phyloP scores from a whole-genome alignment of 805 yeast species.

The Suhomyces xylopsoci region DNA sequence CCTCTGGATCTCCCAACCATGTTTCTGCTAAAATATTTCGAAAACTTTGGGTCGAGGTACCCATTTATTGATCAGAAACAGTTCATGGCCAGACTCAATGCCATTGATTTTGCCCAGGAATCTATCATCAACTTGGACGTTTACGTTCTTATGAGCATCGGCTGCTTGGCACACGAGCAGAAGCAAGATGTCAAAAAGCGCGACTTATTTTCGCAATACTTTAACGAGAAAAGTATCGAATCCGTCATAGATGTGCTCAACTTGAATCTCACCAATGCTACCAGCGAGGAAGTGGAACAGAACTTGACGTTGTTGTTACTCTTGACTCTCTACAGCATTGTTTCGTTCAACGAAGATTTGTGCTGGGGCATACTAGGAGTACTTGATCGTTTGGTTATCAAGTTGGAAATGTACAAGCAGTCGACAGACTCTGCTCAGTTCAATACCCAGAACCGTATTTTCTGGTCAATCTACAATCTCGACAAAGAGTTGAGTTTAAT shows the following conservation, averaged over 20 bases:
- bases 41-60: slow-evolving; percentile 33
- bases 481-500: slow-evolving; percentile 39
- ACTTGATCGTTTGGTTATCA: slow-evolving; percentile 26
- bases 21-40: slow-evolving; percentile 34
- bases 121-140: slow-evolving; percentile 36
- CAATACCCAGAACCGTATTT: slow-evolving; percentile 14
- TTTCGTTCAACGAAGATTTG: slow-evolving; percentile 24
- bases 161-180: slow-evolving; percentile 36
- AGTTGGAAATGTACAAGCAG: slow-evolving; percentile 18
- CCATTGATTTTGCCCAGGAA: slow-evolving; percentile 32
- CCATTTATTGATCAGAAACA: slow-evolving; percentile 29
- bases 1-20: slow-evolving; percentile 26
- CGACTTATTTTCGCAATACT: slow-evolving; percentile 22
- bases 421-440: neutral
- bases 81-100: slow-evolving; percentile 20
- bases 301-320: slow-evolving; percentile 31
- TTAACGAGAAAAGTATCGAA: slow-evolving; percentile 31
- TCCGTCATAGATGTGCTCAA: slow-evolving; percentile 33
- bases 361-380: slow-evolving; percentile 37
- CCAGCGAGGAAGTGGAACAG: slow-evolving; percentile 21
- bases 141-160: slow-evolving; percentile 38
- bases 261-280: slow-evolving; percentile 18
- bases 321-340: slow-evolving; percentile 29
- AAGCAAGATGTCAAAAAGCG: slow-evolving; percentile 15
- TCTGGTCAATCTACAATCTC: slow-evolving; percentile 38